A percentile compares a stretch with the other conserved stretches of the same genome.
These are phyloP conservation scores for Amphicarpaea edgeworthii DNA, from an alignment of 306 rosid species.

Conservation along the genomic window DNA sequence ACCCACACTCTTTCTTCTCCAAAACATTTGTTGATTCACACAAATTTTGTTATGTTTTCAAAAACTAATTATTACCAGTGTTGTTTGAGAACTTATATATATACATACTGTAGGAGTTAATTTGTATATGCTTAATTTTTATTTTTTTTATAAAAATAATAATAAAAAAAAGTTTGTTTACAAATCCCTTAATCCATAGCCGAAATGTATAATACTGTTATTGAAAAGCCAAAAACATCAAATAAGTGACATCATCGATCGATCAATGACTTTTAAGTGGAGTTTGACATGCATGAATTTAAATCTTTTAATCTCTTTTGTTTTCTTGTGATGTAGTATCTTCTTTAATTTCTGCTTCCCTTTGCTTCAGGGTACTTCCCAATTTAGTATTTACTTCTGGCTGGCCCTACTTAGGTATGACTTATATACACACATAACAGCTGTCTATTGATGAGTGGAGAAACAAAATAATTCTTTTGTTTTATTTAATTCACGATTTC, in stretches of 20 bases:
- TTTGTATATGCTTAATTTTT: too few relatives aligned
- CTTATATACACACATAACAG: conserved; percentile 2
- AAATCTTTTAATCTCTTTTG: conserved; percentile 19
- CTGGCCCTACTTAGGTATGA: conserved; percentile 43
- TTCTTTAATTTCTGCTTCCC: conserved; percentile 38
- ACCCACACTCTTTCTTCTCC: background rate
- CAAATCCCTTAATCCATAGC: background rate
- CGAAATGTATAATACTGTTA: background rate
- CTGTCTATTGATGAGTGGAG: conserved; percentile 17
- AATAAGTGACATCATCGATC: background rate
- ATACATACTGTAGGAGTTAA: too few relatives aligned
- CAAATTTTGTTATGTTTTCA: background rate
- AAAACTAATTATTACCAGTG: background rate
- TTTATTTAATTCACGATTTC: conserved; percentile 20
- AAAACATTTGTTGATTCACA: background rate
- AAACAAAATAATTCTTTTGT: background rate
- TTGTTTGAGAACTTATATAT: background rate
- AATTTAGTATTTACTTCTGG: conserved; percentile 46
- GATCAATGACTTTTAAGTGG: background rate
- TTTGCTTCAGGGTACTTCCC: conserved; percentile 45
- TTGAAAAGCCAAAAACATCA: conserved; percentile 21
- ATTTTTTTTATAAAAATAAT: too few relatives aligned
- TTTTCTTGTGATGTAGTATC: conserved; percentile 33
- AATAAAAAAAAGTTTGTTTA: background rate
- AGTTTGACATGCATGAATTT: conserved; percentile 29